Evolutionary conservation across 441 rosid genomes (phyloP).

Genomic region (Kokia cookei): DNA sequence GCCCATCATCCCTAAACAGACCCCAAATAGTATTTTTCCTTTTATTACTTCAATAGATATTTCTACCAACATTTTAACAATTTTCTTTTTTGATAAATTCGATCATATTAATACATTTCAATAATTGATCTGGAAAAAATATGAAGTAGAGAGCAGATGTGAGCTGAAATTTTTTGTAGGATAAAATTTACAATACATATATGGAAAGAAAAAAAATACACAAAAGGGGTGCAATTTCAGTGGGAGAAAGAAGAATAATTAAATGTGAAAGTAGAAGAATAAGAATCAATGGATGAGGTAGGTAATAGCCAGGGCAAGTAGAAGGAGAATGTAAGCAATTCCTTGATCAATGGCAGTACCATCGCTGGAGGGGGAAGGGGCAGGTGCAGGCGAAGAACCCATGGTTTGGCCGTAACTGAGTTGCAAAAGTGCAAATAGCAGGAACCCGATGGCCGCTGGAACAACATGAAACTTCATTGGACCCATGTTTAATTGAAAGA

Average conservation of each 20-base stretch:
- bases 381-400: conserved; percentile 31
- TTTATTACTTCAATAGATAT: too few relatives aligned
- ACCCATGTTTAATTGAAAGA: conserved; percentile 11
- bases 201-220: neutral
- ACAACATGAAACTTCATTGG: conserved; percentile 11
- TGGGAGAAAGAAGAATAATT: neutral
- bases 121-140: too few relatives aligned
- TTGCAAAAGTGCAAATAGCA: conserved; percentile 33
- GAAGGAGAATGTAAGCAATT: neutral
- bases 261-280: neutral
- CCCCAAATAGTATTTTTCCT: too few relatives aligned
- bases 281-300: neutral
- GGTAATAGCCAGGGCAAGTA: neutral
- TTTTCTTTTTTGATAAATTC: too few relatives aligned
- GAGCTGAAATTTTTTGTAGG: neutral
- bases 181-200: neutral
- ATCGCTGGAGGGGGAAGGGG: neutral
- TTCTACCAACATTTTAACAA: too few relatives aligned
- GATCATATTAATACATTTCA: too few relatives aligned
- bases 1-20: neutral
- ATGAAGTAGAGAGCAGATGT: neutral
- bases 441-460: conserved; percentile 15
- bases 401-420: conserved; percentile 26
- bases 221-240: neutral
- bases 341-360: conserved; percentile 3